Percentiles rank a stretch among this genome's conserved stretches.
These are phyloP conservation scores for Quercus gilva DNA, from an alignment of 306 rosid genomes.

Conservation along the genomic window DNA sequence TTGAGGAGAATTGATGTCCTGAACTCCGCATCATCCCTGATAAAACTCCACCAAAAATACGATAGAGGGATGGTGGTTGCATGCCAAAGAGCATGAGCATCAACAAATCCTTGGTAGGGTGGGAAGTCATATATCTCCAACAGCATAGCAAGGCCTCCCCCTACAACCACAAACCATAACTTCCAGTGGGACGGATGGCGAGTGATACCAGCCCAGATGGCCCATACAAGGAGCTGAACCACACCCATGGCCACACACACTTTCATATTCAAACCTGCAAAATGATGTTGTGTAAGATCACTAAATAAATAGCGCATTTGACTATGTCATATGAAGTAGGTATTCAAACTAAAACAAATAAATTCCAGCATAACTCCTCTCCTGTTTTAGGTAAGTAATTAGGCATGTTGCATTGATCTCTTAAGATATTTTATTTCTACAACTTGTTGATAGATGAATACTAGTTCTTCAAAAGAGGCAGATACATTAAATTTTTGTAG, in stretches of 20 bases:
- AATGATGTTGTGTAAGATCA: slow-evolving; percentile 17
- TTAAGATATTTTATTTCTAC: neutral
- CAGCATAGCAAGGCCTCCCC: slow-evolving; percentile 59
- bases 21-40: slow-evolving; percentile 89
- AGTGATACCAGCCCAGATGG: slow-evolving; percentile 57
- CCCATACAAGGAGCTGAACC: slow-evolving; percentile 82
- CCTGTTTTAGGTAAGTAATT: neutral
- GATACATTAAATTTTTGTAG: no score
- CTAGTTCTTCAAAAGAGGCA: no score
- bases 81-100: slow-evolving; percentile 78
- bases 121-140: slow-evolving; percentile 80
- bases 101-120: slow-evolving; percentile 82
- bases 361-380: neutral
- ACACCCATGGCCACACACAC: slow-evolving; percentile 65
- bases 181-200: slow-evolving; percentile 69
- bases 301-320: slow-evolving; percentile 6
- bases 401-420: neutral
- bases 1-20: slow-evolving; percentile 56
- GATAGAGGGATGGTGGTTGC: slow-evolving; percentile 76
- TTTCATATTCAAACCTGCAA: slow-evolving; percentile 75
- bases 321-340: neutral
- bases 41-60: slow-evolving; percentile 89
- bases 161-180: slow-evolving; percentile 63
- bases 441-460: no score
- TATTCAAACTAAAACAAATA: neutral